phyloP scores from a whole-genome alignment of 139 green algal species.

The Chlorella sp. region DNA sequence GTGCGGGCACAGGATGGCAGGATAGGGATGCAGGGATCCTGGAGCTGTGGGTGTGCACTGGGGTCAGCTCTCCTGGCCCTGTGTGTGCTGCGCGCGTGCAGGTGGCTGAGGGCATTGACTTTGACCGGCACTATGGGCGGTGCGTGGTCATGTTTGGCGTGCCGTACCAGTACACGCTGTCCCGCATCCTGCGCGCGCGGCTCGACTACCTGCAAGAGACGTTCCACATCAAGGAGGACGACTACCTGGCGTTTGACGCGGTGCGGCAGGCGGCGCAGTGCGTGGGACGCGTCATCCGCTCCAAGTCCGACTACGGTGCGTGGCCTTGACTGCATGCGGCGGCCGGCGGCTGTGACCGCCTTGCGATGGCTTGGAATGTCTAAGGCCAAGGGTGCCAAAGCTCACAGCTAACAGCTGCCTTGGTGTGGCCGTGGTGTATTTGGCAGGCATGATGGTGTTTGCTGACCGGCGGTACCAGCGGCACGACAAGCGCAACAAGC shows the following conservation, averaged over 20 bases:
- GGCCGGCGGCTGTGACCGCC: no score
- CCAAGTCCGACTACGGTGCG: slow-evolving; percentile 77
- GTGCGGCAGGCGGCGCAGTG: slow-evolving; percentile 96
- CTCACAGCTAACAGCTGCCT: no score
- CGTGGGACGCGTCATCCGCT: slow-evolving; percentile 96
- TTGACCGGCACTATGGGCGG: slow-evolving; percentile 76
- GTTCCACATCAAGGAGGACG: slow-evolving; percentile 80
- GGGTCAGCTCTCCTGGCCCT: no score
- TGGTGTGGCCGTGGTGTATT: no score
- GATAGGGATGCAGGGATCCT: no score
- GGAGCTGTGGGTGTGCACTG: no score
- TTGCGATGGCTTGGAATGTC: no score
- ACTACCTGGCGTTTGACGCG: slow-evolving; percentile 98
- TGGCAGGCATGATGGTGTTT: slow-evolving; percentile 73
- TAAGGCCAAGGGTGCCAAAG: no score
- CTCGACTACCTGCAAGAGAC: slow-evolving; percentile 93
- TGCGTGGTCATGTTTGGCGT: slow-evolving; percentile 98
- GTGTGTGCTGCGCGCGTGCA: no score
- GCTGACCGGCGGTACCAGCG: slow-evolving; percentile 89
- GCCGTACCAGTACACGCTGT: slow-evolving; percentile 92
- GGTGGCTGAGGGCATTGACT: slow-evolving; percentile 98
- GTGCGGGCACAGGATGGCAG: slow-evolving; percentile 14
- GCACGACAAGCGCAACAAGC: slow-evolving; percentile 95
- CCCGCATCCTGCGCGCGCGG: slow-evolving; percentile 75
- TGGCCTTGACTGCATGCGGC: no score